phyloP scores from a whole-genome alignment of 495 filamentous ascomycete species.

The Parathielavia appendiculata region DNA sequence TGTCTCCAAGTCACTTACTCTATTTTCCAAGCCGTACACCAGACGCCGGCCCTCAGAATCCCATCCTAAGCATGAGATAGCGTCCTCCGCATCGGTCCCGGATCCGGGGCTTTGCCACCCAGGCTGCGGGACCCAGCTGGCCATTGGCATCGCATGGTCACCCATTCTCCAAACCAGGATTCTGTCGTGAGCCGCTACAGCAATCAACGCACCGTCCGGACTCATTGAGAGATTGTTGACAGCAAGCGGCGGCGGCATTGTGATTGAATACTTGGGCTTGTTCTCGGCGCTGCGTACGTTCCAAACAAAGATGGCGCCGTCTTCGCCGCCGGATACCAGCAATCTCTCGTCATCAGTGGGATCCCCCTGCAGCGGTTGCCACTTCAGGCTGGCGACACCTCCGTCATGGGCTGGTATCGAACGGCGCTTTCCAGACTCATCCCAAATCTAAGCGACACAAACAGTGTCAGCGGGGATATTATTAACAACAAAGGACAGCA shows the following conservation, averaged over 20 bases:
- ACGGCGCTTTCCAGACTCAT: constrained; percentile 39
- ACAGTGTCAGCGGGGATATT: not conserved
- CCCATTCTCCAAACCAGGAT: constrained; percentile 70
- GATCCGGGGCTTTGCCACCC: constrained; percentile 49
- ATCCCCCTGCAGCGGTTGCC: constrained; percentile 44
- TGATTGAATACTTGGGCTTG: constrained; percentile 54
- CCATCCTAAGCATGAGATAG: constrained; percentile 62
- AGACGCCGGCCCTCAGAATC: constrained; percentile 70
- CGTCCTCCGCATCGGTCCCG: constrained; percentile 42
- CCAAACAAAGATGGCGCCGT: constrained; percentile 67
- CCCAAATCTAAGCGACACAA: constrained; percentile 43
- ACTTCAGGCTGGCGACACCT: constrained; percentile 43
- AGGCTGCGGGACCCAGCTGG: constrained; percentile 50
- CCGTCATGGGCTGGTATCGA: constrained; percentile 48
- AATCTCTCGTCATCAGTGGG: constrained; percentile 43
- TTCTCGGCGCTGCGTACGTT: constrained; percentile 52
- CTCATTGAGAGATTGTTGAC: constrained; percentile 63
- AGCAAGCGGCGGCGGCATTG: constrained; percentile 45
- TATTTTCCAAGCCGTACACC: constrained; percentile 51
- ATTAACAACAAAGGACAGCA: not conserved
- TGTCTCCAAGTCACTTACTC: constrained; percentile 21
- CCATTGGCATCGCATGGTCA: constrained; percentile 58
- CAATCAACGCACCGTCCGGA: constrained; percentile 65
- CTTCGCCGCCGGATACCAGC: constrained; percentile 51
- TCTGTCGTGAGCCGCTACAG: constrained; percentile 59